Base-by-base conservation (phyloP, 768 basidiomycete species). In the Plicaturopsis crispa region DNA sequence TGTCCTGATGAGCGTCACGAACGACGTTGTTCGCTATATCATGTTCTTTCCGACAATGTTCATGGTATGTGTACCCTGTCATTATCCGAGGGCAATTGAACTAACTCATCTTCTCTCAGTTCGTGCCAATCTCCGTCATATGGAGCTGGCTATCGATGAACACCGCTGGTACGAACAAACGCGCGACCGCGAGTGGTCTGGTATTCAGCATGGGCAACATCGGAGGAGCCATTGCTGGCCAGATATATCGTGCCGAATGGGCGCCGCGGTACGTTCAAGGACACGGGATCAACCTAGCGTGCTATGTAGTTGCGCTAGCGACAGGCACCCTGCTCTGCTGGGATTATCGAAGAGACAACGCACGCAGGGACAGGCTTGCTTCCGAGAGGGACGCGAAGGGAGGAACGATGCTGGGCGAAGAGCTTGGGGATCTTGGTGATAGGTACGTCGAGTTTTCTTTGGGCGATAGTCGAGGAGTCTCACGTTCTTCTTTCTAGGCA, bases 41-140 rank as follows among this genome's bases (percentile, higher is more conserved):
- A 54, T 59, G 52, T 61, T 59, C 53, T 59, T 61, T 48, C 45
- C 56, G 39, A 46, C 58, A 42, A 58, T 55, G 45, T 55, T 55
- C 44, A 57, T 59, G 50, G 58, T 36, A 39, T 54, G 48, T 14
- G 5, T 33, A 3, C 35, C 22, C n/a, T 36, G 23, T 7, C 39
- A 40, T 4, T 36, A 41, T 21, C 20, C 39, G 35, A 8, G 24
- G 23, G 5, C 22, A 30, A 38, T 8, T 20, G 34, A n/a, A 12
- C 10, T 26, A 3, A 7, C 24, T 39, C 38, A 11, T 32, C 14
- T 7, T 28, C 10, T 16, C 20, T 2, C 24, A 5, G 5, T 4
- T 24, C 21, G 3, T 13, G 1, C 30, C 13, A 8, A 26, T n/a
- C 17, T 3, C 14, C 36, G 4, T 11, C 37, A 18, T 38, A 6